Evolutionary conservation across 495 filamentous ascomycete genomes (phyloP), one percentile per base, ranked within the genome.

Genomic region (Acidomyces sp.): DNA sequence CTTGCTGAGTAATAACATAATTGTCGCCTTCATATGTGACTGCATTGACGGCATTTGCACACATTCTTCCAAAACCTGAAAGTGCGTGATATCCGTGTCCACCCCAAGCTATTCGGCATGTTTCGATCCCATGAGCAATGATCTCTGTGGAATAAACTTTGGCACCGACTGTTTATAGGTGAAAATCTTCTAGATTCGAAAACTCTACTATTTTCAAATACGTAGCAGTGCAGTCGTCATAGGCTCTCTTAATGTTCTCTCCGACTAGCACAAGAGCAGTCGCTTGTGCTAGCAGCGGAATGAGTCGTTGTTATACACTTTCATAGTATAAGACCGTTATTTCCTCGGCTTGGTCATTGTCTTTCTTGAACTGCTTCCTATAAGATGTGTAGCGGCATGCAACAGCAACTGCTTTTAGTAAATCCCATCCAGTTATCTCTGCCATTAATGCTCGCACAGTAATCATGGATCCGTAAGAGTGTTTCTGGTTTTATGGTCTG

Each of bases 391-490:
- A 49, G 19, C 45, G 32, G 18, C 34, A 43, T 3, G 30, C 42
- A 3, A 44, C 45, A 9, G 39, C 39, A 3, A 49, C 39, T 9
- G 41, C 16, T 25, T 45, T 49, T 17, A 49, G 26, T 15, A 49
- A 20, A 39, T 49, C 45, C 26, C 25, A 44, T 3, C 40, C 45
- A 21, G 40, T 43, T n/a, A 31, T 38, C 19, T 49, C 45, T 11
- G 45, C 25, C 45, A 55, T 50, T 13, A 41, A 42, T 15, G 36
- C 43, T 24, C 50, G 39, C 6, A 48, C 46, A 10, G 36, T 44
- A 1, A 55, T 32, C 46, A 53, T 39, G 1, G 50, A 54, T 1
- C 38, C 47, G 39, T 50, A 55, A 21, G 19, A 32, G 15, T 49
- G 39, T 27, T 52, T 46, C 18, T 40, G 26, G 26, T 45, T 38